A percentile compares a stretch with the other conserved stretches of the same genome.
Conservation (phyloP, 345 rosid species). For the Durio zibethinus region DNA sequence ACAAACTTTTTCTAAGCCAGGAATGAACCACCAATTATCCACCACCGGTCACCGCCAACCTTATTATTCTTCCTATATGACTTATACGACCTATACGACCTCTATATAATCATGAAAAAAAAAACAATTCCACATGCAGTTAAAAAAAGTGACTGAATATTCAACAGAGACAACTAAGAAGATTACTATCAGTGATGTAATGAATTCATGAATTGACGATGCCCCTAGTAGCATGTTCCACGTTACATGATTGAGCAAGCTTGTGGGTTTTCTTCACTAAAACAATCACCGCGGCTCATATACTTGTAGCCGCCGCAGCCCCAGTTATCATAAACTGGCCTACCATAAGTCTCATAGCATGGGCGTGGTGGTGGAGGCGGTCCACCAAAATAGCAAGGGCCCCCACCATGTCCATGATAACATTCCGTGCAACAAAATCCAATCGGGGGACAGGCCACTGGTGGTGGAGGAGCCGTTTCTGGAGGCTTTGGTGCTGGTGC, state of each 20-base stretch:
- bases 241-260: constrained; percentile 51
- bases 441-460: background rate
- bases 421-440: background rate
- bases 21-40: background rate
- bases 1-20: background rate
- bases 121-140: background rate
- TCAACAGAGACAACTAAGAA: background rate
- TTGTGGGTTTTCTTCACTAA: constrained; percentile 47
- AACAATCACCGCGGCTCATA: constrained; percentile 36
- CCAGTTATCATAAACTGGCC: constrained; percentile 56
- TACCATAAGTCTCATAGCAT: background rate
- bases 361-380: background rate
- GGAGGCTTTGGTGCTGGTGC: background rate
- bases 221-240: background rate
- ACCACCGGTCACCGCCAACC: background rate
- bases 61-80: background rate
- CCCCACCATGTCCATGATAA: background rate
- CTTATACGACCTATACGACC: background rate
- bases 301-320: constrained; percentile 36
- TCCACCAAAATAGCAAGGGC: constrained; percentile 1
- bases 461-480: background rate
- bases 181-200: background rate
- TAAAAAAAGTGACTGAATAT: background rate
- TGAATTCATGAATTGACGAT: background rate
- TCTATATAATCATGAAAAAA: background rate